These are phyloP conservation scores for Zygotorulaspora danielsina DNA, from an alignment of 805 yeast species.

Conservation along the genomic window DNA sequence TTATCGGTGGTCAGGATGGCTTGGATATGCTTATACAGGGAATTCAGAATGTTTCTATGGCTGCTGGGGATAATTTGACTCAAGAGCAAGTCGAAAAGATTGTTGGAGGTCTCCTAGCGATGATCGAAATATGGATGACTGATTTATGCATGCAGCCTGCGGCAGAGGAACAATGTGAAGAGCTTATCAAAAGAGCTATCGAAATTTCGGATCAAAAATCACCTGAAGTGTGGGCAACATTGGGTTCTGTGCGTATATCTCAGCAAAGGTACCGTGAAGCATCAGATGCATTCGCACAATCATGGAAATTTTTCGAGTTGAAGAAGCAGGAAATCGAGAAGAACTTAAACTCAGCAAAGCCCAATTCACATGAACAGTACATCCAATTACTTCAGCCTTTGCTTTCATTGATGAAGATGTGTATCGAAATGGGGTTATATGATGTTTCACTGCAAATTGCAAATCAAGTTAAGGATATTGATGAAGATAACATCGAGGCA, in stretches of 20 bases:
- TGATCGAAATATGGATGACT: conserved; percentile 96
- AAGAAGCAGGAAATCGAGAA: conserved; percentile 50
- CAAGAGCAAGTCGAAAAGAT: conserved; percentile 51
- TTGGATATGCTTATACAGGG: conserved; percentile 59
- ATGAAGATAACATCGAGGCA: conserved; percentile 78
- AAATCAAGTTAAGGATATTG: conserved; percentile 62
- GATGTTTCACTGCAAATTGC: conserved; percentile 68
- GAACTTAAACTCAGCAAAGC: conserved; percentile 34
- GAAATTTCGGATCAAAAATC: conserved; percentile 50
- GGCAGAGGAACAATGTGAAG: conserved; percentile 79
- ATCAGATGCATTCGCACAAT: conserved; percentile 51
- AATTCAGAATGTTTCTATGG: conserved; percentile 37
- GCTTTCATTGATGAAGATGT: conserved; percentile 63
- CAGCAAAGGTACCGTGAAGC: conserved; percentile 80
- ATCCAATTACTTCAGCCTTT: conserved; percentile 71
- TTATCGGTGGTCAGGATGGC: conserved; percentile 79
- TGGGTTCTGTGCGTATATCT: conserved; percentile 85
- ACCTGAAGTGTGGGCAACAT: conserved; percentile 76
- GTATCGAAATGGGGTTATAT: conserved; percentile 70
- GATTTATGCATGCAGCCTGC: conserved; percentile 91
- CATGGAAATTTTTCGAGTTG: conserved; percentile 66
- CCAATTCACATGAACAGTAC: conserved; percentile 41
- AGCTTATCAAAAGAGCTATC: conserved; percentile 60
- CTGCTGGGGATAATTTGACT: conserved; percentile 27
- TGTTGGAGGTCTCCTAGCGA: conserved; percentile 73